Evolutionary conservation across 108 stramenopile species (phyloP).

Genomic region (Nitzschia inconspicua): DNA sequence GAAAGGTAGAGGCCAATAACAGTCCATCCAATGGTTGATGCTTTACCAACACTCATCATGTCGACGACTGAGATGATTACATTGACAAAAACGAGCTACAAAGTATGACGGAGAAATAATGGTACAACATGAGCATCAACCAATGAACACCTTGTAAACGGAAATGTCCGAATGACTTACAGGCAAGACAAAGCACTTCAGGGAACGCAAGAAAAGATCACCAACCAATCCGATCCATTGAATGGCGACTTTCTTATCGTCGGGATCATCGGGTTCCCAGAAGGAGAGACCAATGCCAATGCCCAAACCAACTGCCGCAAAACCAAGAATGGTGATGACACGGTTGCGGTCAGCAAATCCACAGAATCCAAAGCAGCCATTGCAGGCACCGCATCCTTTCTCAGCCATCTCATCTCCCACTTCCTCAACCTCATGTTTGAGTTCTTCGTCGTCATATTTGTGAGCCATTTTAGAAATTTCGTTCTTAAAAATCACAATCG

Average conservation of each 20-base stretch:
- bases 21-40: constrained; percentile 32
- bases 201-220: constrained; percentile 37
- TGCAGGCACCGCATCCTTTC: too few relatives aligned
- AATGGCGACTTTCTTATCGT: constrained; percentile 18
- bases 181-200: constrained; percentile 41
- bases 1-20: constrained; percentile 38
- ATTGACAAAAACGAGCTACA: constrained; percentile 46
- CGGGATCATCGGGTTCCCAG: constrained; percentile 39
- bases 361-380: constrained; percentile 9
- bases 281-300: constrained; percentile 31
- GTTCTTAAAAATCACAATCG: too few relatives aligned
- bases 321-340: constrained; percentile 13
- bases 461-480: too few relatives aligned
- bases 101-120: too few relatives aligned
- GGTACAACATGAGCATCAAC: too few relatives aligned
- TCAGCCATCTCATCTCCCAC: too few relatives aligned
- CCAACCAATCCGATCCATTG: constrained; percentile 46
- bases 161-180: too few relatives aligned
- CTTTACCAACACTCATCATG: constrained; percentile 41
- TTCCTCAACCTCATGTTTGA: too few relatives aligned
- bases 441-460: too few relatives aligned
- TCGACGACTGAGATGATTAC: constrained; percentile 42
- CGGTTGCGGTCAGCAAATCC: constrained; percentile 10
- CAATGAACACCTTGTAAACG: too few relatives aligned
- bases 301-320: constrained; percentile 24